A percentile compares a stretch with the other conserved stretches of the same genome.
phyloP scores from a whole-genome alignment of 2,329 filamentous ascomycete species.

The Xylaria sp. region DNA sequence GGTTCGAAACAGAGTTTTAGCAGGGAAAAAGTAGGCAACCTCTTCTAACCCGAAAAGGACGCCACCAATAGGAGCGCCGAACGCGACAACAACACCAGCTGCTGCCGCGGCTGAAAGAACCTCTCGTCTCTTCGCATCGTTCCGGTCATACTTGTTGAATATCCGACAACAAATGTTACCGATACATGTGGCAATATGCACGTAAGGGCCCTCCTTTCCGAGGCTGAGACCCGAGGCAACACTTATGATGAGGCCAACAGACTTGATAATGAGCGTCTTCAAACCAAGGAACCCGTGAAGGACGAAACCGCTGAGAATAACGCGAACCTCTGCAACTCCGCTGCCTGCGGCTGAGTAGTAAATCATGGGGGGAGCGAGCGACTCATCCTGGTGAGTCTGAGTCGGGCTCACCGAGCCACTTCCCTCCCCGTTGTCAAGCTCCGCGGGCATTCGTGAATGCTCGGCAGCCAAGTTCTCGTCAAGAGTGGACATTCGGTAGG shows the following conservation, averaged over 20 bases:
- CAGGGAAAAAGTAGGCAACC: slow-evolving; percentile 96
- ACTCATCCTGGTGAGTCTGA: slow-evolving; percentile 36
- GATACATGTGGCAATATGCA: slow-evolving; percentile 96
- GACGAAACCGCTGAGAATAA: slow-evolving; percentile 97
- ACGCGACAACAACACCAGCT: slow-evolving; percentile 91
- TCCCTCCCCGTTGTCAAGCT: slow-evolving; percentile 54
- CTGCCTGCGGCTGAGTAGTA: slow-evolving; percentile 97
- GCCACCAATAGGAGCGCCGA: slow-evolving; percentile 86
- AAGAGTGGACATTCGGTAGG: slow-evolving; percentile 84
- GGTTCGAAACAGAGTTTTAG: slow-evolving; percentile 95
- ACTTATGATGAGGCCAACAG: slow-evolving; percentile 82
- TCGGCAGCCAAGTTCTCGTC: slow-evolving; percentile 91
- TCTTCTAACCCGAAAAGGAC: slow-evolving; percentile 95
- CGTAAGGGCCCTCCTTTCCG: slow-evolving; percentile 94
- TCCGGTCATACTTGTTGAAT: slow-evolving; percentile 93
- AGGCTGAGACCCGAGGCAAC: slow-evolving; percentile 93
- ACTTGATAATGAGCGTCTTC: slow-evolving; percentile 87
- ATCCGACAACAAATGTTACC: slow-evolving; percentile 94
- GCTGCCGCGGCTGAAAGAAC: slow-evolving; percentile 93
- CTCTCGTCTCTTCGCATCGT: slow-evolving; percentile 93
- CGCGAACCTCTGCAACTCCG: slow-evolving; percentile 95
- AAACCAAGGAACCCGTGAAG: slow-evolving; percentile 94
- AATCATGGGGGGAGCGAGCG: slow-evolving; percentile 74
- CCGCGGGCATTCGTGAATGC: slow-evolving; percentile 52
- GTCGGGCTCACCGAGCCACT: slow-evolving; percentile 58